phyloP scores from a whole-genome alignment of 2,329 filamentous ascomycete species.

The Diaporthe eres region DNA sequence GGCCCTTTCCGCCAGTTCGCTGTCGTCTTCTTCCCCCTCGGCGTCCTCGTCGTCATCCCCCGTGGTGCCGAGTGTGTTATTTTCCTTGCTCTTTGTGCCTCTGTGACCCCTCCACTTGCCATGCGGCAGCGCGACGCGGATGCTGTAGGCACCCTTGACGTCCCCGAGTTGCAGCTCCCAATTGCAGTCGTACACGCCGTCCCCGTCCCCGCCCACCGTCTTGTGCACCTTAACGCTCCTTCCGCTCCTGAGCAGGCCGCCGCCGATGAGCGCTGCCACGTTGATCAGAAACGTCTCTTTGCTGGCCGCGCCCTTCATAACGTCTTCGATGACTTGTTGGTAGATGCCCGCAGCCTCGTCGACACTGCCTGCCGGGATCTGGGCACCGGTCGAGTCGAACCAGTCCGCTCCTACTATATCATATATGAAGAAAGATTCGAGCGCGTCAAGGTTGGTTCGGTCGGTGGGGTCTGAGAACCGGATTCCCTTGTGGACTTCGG shows the following conservation, averaged over 20 bases:
- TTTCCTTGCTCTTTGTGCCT: conserved; percentile 1
- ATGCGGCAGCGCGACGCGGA: conserved; percentile 63
- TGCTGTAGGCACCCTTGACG: conserved; percentile 66
- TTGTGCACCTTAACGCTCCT: conserved; percentile 27
- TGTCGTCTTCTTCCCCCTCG: conserved; percentile 45
- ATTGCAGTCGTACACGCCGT: conserved; percentile 51
- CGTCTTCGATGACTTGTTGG: conserved; percentile 66
- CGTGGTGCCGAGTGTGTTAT: conserved; percentile 42
- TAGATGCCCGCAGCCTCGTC: conserved; percentile 70
- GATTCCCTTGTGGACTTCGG: conserved; percentile 38
- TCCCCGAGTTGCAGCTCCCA: conserved; percentile 71
- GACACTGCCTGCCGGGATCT: conserved; percentile 58
- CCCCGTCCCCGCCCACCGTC: background rate
- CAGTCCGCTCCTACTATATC: conserved; percentile 65
- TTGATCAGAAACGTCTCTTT: conserved; percentile 72
- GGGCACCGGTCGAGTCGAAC: conserved; percentile 62
- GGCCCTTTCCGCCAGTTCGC: conserved; percentile 41
- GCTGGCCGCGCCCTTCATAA: conserved; percentile 64
- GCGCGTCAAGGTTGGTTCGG: conserved; percentile 68
- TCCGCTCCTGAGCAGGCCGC: conserved; percentile 60
- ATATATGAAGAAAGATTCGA: conserved; percentile 69
- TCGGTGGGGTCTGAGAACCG: conserved; percentile 55
- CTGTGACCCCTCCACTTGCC: conserved; percentile 55
- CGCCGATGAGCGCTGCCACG: conserved; percentile 69
- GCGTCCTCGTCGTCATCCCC: conserved; percentile 42